Evolutionary conservation across 164 flowering plant genomes (phyloP).

Genomic region (Kalanchoe fedtschenkoi): DNA sequence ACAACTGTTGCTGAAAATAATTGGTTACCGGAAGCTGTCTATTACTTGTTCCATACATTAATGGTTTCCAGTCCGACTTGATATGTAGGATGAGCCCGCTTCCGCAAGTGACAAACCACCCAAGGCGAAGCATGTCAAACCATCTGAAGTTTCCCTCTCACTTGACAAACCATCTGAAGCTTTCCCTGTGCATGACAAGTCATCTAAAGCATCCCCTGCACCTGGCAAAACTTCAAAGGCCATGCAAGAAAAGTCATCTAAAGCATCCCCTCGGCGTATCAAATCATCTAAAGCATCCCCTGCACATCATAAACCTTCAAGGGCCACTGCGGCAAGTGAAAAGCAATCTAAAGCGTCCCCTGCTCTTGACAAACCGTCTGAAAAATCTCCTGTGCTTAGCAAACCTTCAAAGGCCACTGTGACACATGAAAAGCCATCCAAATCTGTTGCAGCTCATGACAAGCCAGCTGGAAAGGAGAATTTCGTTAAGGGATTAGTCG

Average conservation of each 20-base stretch:
- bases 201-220: too few relatives aligned
- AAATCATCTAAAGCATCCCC: not conserved
- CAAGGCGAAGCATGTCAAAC: not conserved
- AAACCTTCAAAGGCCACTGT: not conserved
- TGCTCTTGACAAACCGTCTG: not conserved
- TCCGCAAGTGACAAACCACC: not conserved
- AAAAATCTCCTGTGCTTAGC: not conserved
- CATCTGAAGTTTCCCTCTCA: too few relatives aligned
- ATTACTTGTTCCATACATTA: not conserved
- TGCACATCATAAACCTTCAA: not conserved
- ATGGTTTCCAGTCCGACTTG: not conserved
- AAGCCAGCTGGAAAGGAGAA: constrained; percentile 6
- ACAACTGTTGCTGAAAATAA: too few relatives aligned
- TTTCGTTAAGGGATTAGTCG: constrained; percentile 31
- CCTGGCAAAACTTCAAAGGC: too few relatives aligned
- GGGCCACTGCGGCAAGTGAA: not conserved
- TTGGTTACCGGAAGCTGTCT: not conserved
- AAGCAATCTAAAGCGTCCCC: not conserved
- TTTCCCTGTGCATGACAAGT: too few relatives aligned
- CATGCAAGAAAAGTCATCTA: too few relatives aligned
- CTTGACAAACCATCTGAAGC: too few relatives aligned
- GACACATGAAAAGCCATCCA: constrained; percentile 4
- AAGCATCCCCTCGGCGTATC: too few relatives aligned
- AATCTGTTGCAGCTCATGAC: constrained; percentile 5
- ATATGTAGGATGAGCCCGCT: not conserved